Percentiles rank a stretch among this genome's conserved stretches.
Conservation (phyloP, 805 yeast genomes). For the Blastobotrys mokoenaii region DNA sequence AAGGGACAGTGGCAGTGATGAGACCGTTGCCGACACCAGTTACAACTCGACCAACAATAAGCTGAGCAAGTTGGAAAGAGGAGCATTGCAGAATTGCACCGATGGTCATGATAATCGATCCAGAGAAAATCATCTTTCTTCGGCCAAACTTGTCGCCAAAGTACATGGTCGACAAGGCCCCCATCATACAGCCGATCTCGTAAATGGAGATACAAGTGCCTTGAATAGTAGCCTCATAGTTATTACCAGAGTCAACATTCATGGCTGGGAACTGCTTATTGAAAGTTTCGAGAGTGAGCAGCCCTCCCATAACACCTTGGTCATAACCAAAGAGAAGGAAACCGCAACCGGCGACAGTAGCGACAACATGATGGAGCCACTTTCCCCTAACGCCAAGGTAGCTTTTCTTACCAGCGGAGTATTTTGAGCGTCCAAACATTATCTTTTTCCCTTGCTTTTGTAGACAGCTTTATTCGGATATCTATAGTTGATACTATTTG, state of each 20-base stretch:
- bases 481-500: too few relatives aligned
- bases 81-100: constrained; percentile 42
- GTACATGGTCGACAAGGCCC: constrained; percentile 40
- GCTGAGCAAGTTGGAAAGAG: constrained; percentile 17
- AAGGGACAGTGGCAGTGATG: constrained; percentile 73
- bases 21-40: constrained; percentile 71
- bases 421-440: neutral
- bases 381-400: constrained; percentile 9
- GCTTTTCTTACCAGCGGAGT: neutral
- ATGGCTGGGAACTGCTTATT: constrained; percentile 15
- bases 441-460: neutral
- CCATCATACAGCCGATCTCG: constrained; percentile 41
- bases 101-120: constrained; percentile 40
- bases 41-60: constrained; percentile 53
- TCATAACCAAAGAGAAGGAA: constrained; percentile 55
- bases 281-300: constrained; percentile 45
- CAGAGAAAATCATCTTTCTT: constrained; percentile 38
- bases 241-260: constrained; percentile 11
- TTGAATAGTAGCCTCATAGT: constrained; percentile 10
- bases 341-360: constrained; percentile 17
- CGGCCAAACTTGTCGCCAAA: constrained; percentile 43
- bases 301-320: constrained; percentile 75
- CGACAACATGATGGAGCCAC: constrained; percentile 14
- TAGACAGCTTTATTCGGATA: too few relatives aligned
- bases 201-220: constrained; percentile 27